Conservation (phyloP, 2,329 filamentous ascomycete genomes). For the Periconia digitata region DNA sequence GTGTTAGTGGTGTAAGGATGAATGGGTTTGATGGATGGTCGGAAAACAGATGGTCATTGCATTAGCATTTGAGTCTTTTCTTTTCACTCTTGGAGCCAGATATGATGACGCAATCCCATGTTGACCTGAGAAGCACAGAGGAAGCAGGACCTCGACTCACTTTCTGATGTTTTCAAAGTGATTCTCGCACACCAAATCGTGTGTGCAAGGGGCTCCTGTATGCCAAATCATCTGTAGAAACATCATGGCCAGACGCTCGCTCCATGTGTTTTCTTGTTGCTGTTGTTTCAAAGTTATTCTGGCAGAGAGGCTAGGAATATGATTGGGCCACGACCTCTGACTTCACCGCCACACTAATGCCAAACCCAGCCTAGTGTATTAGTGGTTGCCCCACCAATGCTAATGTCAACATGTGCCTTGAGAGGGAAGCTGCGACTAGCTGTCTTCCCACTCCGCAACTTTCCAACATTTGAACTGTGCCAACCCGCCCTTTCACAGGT, state of each 20-base stretch:
- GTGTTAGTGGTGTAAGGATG: background rate
- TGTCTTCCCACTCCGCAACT: background rate
- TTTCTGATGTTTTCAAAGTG: background rate
- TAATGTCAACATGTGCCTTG: background rate
- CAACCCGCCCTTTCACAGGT: background rate
- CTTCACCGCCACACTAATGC: conserved; percentile 1
- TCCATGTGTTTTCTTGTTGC: too few relatives aligned
- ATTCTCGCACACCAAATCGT: too few relatives aligned
- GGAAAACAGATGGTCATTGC: background rate
- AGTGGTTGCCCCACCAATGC: conserved; percentile 1
- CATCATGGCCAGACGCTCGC: too few relatives aligned
- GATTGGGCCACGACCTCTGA: background rate
- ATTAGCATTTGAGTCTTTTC: background rate
- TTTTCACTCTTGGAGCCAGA: background rate
- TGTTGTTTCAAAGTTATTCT: too few relatives aligned
- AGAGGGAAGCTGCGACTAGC: background rate
- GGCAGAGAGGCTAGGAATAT: too few relatives aligned
- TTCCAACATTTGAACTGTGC: background rate
- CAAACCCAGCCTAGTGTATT: too few relatives aligned
- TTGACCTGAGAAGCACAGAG: too few relatives aligned
- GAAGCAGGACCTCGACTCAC: too few relatives aligned
- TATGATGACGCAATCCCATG: background rate
- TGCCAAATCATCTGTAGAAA: too few relatives aligned
- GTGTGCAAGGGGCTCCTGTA: too few relatives aligned
- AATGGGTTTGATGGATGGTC: background rate